phyloP scores from a whole-genome alignment of 768 basidiomycete genomes.

The Macrolepiota fuliginosa region DNA sequence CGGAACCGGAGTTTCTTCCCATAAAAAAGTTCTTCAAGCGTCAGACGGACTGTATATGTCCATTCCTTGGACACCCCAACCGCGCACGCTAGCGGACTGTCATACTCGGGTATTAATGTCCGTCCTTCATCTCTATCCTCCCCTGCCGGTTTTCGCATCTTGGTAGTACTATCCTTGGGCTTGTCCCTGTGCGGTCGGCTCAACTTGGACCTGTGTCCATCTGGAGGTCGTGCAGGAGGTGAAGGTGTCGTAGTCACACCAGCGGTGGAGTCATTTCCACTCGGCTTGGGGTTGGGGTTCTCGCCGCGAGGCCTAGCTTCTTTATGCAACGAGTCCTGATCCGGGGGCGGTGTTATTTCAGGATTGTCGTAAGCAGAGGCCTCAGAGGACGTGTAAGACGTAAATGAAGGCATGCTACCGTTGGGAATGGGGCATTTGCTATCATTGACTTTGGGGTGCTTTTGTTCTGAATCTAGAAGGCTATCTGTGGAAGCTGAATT shows the following conservation, averaged over 20 bases:
- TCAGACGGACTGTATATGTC: constrained; percentile 60
- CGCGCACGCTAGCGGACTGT: constrained; percentile 36
- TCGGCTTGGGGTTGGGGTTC: not conserved
- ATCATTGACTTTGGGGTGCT: not conserved
- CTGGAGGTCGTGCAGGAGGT: not conserved
- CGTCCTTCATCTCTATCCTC: not conserved
- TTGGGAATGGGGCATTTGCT: not conserved
- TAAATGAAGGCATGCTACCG: not conserved
- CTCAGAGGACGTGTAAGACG: constrained; percentile 2
- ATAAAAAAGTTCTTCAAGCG: constrained; percentile 60
- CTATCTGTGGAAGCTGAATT: not conserved
- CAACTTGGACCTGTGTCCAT: not conserved
- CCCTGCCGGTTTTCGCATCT: not conserved
- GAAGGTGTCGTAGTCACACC: not conserved
- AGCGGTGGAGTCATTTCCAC: not conserved
- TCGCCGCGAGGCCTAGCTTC: not conserved
- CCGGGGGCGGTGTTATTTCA: not conserved
- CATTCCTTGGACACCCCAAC: constrained; percentile 53
- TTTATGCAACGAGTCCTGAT: not conserved
- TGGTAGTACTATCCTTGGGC: not conserved
- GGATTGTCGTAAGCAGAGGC: constrained; percentile 4
- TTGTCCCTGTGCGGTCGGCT: not conserved
- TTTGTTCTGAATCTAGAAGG: not conserved
- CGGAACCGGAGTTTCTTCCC: constrained; percentile 57
- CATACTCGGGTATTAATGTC: constrained; percentile 6